Evolutionary conservation across 2,329 filamentous ascomycete species (phyloP).

Genomic region (Fusarium liriodendri): DNA sequence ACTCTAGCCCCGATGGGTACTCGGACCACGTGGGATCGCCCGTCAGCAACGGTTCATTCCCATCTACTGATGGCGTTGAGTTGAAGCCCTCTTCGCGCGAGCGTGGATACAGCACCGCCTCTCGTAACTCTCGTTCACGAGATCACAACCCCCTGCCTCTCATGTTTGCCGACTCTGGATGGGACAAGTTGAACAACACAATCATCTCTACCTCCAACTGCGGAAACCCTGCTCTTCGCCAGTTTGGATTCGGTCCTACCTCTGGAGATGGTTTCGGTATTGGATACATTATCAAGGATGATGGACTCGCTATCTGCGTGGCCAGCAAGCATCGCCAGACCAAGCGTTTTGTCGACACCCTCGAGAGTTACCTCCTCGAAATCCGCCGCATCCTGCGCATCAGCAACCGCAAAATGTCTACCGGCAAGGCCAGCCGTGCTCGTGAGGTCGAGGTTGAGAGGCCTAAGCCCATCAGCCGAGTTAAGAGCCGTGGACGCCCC

Average conservation of each 20-base stretch:
- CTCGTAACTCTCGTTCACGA: constrained; percentile 61
- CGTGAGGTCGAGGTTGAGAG: constrained; percentile 61
- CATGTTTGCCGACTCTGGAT: constrained; percentile 88
- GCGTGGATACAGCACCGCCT: constrained; percentile 66
- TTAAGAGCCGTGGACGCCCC: constrained; percentile 79
- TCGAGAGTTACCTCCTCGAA: constrained; percentile 92
- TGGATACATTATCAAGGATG: constrained; percentile 94
- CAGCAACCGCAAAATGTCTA: constrained; percentile 62
- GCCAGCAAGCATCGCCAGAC: constrained; percentile 96
- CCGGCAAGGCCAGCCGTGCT: constrained; percentile 60
- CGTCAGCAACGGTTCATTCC: constrained; percentile 61
- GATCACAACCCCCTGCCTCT: constrained; percentile 71
- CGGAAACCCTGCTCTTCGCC: constrained; percentile 91
- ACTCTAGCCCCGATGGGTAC: constrained; percentile 70
- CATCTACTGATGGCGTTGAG: constrained; percentile 48
- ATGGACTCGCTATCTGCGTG: constrained; percentile 86
- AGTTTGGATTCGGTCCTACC: constrained; percentile 97
- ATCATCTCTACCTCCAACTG: constrained; percentile 98
- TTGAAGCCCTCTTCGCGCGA: constrained; percentile 53
- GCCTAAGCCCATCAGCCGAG: constrained; percentile 55
- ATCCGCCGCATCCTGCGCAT: constrained; percentile 85
- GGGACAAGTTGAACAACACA: constrained; percentile 95
- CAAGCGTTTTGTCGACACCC: constrained; percentile 85
- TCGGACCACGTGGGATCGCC: constrained; percentile 58
- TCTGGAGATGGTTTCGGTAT: constrained; percentile 96